Evolutionary conservation across 2,329 filamentous ascomycete genomes (phyloP).

Genomic region (Westerdykella aurantiaca): DNA sequence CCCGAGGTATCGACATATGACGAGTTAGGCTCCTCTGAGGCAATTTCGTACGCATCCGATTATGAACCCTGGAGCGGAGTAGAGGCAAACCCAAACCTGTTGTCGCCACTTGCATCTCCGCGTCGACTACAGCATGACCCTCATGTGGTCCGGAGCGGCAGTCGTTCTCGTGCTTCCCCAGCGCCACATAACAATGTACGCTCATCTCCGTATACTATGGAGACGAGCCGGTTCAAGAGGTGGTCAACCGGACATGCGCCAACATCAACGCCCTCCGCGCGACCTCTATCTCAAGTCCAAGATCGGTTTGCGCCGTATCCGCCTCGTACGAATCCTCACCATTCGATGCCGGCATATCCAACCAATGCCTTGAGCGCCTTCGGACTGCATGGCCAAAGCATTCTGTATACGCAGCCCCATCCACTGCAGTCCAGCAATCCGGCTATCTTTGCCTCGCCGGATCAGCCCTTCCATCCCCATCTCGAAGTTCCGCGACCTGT

Average conservation of each 20-base stretch:
- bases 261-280: constrained; percentile 57
- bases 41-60: constrained; percentile 54
- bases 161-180: constrained; percentile 64
- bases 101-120: constrained; percentile 69
- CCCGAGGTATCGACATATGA: constrained; percentile 68
- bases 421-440: constrained; percentile 49
- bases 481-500: constrained; percentile 52
- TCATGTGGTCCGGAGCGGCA: constrained; percentile 45
- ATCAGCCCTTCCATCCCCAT: constrained; percentile 43
- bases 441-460: constrained; percentile 46
- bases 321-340: constrained; percentile 48
- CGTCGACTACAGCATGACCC: constrained; percentile 55
- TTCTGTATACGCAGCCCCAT: constrained; percentile 40
- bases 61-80: constrained; percentile 64
- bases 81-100: constrained; percentile 60
- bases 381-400: constrained; percentile 29
- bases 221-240: constrained; percentile 61
- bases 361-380: constrained; percentile 27
- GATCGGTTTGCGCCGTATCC: constrained; percentile 58
- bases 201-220: constrained; percentile 65
- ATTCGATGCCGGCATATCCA: constrained; percentile 36
- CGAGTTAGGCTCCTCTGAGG: constrained; percentile 64
- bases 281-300: constrained; percentile 52
- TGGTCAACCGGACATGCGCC: constrained; percentile 63
- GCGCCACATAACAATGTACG: constrained; percentile 64